Percentiles rank a stretch among this genome's conserved stretches.
These are phyloP conservation scores for Filobasidium floriforme DNA, from an alignment of 768 basidiomycete genomes.

Conservation along the genomic window DNA sequence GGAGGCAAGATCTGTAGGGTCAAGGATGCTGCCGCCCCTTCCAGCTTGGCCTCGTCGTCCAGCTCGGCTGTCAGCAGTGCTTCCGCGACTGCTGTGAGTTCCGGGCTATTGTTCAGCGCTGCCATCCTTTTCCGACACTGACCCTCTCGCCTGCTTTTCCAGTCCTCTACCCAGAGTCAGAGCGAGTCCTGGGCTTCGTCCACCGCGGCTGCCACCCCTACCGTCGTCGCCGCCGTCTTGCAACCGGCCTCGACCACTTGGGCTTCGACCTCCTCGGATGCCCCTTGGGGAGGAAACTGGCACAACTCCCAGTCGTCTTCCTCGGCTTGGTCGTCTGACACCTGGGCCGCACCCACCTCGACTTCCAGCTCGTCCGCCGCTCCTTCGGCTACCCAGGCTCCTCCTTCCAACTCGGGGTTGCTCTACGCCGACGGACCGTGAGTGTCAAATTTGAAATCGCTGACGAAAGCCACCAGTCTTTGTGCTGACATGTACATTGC, in stretches of 20 bases:
- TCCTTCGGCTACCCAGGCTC: conserved; percentile 2
- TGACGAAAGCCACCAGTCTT: background rate
- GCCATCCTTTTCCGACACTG: background rate
- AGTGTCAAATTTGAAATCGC: background rate
- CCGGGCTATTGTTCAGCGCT: too few relatives aligned
- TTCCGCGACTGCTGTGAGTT: background rate
- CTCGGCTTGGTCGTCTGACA: background rate
- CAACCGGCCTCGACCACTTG: background rate
- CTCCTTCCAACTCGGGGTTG: background rate
- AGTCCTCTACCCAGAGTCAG: background rate
- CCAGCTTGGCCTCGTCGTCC: background rate
- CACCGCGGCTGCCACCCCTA: background rate
- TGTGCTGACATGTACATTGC: too few relatives aligned
- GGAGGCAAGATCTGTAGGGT: conserved; percentile 5
- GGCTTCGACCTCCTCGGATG: background rate
- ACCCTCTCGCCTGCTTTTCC: too few relatives aligned
- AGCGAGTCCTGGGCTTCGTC: background rate
- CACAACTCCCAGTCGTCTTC: background rate
- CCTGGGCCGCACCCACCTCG: background rate
- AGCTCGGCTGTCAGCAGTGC: background rate
- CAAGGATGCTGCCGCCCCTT: background rate
- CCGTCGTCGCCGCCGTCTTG: conserved; percentile 1
- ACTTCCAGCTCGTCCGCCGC: background rate
- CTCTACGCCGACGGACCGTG: background rate
- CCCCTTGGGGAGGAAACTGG: background rate